These are phyloP conservation scores for Jaltomata sinuosa DNA, from an alignment of 257 asterid genomes.

Conservation along the genomic window DNA sequence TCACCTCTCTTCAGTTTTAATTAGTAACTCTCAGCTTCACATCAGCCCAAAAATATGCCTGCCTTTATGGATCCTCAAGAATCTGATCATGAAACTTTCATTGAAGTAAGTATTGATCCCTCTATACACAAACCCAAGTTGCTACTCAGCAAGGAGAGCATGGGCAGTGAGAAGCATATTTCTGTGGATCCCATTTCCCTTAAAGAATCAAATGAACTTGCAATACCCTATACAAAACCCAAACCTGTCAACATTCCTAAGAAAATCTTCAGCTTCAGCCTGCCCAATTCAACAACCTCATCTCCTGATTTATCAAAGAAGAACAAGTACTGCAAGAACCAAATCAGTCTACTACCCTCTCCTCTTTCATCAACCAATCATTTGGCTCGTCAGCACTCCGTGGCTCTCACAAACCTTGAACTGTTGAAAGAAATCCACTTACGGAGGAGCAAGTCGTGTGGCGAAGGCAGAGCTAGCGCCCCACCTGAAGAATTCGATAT, in stretches of 20 bases:
- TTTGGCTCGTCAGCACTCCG: constrained; percentile 46
- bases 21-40: background rate
- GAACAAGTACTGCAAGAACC: constrained; percentile 15
- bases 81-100: background rate
- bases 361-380: constrained; percentile 11
- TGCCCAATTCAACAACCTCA: constrained; percentile 44
- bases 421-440: constrained; percentile 41
- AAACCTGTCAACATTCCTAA: constrained; percentile 12
- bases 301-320: constrained; percentile 27
- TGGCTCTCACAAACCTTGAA: constrained; percentile 63
- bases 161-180: background rate
- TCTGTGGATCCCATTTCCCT: constrained; percentile 6
- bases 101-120: background rate
- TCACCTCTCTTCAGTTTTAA: background rate
- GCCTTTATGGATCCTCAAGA: background rate
- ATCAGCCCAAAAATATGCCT: background rate
- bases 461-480: constrained; percentile 47
- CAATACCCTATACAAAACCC: constrained; percentile 3
- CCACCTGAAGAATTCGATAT: constrained; percentile 62
- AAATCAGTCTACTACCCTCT: constrained; percentile 5
- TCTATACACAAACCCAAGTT: too few relatives aligned
- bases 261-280: constrained; percentile 47
- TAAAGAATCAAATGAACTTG: background rate
- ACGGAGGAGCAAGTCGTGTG: constrained; percentile 69
- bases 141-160: background rate